Conservation (phyloP, 345 rosid genomes). For the Hibiscus tridactylites region DNA sequence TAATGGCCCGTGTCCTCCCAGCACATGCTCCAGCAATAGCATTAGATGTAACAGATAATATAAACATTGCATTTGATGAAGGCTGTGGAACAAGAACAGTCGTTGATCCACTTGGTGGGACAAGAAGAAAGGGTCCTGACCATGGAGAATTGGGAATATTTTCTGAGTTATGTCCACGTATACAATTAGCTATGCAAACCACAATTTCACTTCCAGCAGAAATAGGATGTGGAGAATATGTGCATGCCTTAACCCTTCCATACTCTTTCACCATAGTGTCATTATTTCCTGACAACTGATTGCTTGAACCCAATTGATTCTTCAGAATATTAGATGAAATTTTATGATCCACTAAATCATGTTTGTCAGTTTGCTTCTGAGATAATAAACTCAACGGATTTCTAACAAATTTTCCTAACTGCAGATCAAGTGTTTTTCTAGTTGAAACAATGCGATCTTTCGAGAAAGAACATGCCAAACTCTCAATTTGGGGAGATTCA, state of each 20-base stretch:
- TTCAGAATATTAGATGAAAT: constrained; percentile 22
- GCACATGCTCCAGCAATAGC: constrained; percentile 55
- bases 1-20: constrained; percentile 72
- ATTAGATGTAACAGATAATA: constrained; percentile 67
- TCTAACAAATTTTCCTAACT: constrained; percentile 21
- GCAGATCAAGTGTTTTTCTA: constrained; percentile 20
- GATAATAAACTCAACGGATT: constrained; percentile 26
- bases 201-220: constrained; percentile 41
- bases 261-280: constrained; percentile 28
- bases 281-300: constrained; percentile 29
- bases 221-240: constrained; percentile 56
- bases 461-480: constrained; percentile 27
- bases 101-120: constrained; percentile 74
- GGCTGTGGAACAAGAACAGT: constrained; percentile 67
- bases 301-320: constrained; percentile 27
- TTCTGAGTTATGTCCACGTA: constrained; percentile 35
- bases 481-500: constrained; percentile 23
- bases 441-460: constrained; percentile 31
- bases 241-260: constrained; percentile 61
- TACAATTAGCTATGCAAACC: constrained; percentile 48
- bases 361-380: constrained; percentile 17
- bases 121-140: constrained; percentile 75
- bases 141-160: constrained; percentile 37
- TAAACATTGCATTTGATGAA: constrained; percentile 52
- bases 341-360: constrained; percentile 23